A percentile compares a stretch with the other conserved stretches of the same genome.
These are phyloP conservation scores for Tricholoma furcatifolium DNA, from an alignment of 768 basidiomycete genomes.

Conservation along the genomic window DNA sequence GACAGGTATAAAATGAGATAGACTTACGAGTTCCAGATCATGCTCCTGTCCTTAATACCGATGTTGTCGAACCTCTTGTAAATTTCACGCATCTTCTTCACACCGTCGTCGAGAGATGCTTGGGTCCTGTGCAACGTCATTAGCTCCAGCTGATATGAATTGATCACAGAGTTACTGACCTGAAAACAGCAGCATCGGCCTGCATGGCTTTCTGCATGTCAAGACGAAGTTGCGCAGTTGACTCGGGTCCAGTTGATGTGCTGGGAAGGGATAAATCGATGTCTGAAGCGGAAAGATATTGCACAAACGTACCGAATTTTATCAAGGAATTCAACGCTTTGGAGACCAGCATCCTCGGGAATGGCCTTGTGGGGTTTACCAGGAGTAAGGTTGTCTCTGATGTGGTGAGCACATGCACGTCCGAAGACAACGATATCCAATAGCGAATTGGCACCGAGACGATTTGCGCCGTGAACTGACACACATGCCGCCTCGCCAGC, in stretches of 20 bases:
- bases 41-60: slow-evolving; percentile 95
- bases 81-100: slow-evolving; percentile 79
- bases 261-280: slow-evolving; percentile 31
- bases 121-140: slow-evolving; percentile 61
- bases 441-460: slow-evolving; percentile 98
- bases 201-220: slow-evolving; percentile 99
- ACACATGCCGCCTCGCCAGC: slow-evolving; percentile 99
- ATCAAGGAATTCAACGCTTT: slow-evolving; percentile 86
- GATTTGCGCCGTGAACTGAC: slow-evolving; percentile 98
- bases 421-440: slow-evolving; percentile 99
- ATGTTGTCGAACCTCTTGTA: slow-evolving; percentile 90
- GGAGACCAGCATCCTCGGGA: slow-evolving; percentile 80
- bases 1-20: not conserved
- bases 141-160: not conserved
- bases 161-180: slow-evolving; percentile 34
- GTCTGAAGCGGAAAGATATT: not conserved
- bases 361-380: slow-evolving; percentile 90
- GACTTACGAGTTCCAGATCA: slow-evolving; percentile 99
- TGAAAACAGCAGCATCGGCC: slow-evolving; percentile 95
- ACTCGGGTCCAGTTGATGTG: slow-evolving; percentile 74
- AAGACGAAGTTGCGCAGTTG: slow-evolving; percentile 88
- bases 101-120: slow-evolving; percentile 87
- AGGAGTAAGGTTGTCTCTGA: slow-evolving; percentile 85
- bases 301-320: slow-evolving; percentile 58
- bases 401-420: slow-evolving; percentile 98